Evolutionary conservation across 2,329 filamentous ascomycete species (phyloP).

Genomic region (Aspergillus cejpii): DNA sequence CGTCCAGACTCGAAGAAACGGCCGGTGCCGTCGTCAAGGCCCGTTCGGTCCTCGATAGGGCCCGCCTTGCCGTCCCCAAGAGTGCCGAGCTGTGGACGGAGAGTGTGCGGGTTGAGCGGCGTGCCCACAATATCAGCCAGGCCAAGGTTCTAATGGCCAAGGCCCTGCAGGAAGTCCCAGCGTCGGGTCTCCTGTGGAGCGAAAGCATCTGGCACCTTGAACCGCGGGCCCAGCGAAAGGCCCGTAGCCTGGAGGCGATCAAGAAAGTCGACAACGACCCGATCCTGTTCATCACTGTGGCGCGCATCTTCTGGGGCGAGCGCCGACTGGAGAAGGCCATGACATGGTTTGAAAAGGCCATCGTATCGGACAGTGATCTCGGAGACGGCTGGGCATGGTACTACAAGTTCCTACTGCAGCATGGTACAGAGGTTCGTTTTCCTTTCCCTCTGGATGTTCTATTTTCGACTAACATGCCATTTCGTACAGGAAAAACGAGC

Average conservation of each 20-base stretch:
- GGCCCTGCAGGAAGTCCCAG: constrained; percentile 84
- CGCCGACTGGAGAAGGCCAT: constrained; percentile 86
- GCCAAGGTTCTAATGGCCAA: constrained; percentile 90
- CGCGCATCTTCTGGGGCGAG: constrained; percentile 93
- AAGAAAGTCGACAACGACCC: constrained; percentile 95
- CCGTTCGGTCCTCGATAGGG: constrained; percentile 85
- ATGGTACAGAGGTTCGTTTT: constrained; percentile 66
- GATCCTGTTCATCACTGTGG: constrained; percentile 80
- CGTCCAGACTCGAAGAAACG: constrained; percentile 79
- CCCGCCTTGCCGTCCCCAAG: constrained; percentile 79
- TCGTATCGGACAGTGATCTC: constrained; percentile 75
- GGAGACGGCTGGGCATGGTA: constrained; percentile 99
- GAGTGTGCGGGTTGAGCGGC: constrained; percentile 84
- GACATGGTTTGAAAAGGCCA: constrained; percentile 95
- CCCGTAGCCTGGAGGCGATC: constrained; percentile 85
- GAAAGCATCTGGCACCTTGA: constrained; percentile 97
- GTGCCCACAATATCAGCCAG: constrained; percentile 73
- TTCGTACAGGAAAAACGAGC: constrained; percentile 64
- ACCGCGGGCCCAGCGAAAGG: constrained; percentile 82
- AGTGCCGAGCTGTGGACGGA: constrained; percentile 82
- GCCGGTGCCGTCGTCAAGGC: constrained; percentile 81
- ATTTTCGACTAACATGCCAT: background rate
- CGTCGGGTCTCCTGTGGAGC: constrained; percentile 79
- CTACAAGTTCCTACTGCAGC: constrained; percentile 83
- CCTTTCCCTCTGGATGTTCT: background rate